phyloP scores from a whole-genome alignment of 768 basidiomycete species.

The Cyclocybe cylindracea region DNA sequence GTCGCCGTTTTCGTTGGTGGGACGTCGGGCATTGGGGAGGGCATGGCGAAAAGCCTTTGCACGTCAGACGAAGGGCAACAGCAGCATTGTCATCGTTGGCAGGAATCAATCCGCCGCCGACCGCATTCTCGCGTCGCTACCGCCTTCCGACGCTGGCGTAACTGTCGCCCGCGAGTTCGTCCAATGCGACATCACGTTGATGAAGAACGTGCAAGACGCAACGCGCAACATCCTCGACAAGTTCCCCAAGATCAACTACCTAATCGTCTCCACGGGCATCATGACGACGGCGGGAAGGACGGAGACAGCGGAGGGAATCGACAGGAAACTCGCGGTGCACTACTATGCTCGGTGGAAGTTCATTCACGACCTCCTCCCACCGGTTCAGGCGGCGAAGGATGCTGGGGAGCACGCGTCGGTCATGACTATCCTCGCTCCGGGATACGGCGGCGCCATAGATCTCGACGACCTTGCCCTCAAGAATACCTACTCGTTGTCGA shows the following conservation, averaged over 20 bases:
- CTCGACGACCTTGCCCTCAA: conserved; percentile 47
- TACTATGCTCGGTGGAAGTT: conserved; percentile 58
- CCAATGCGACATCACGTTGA: conserved; percentile 43
- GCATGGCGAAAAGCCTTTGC: conserved; percentile 47
- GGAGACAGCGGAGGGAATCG: conserved; percentile 34
- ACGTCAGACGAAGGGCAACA: conserved; percentile 46
- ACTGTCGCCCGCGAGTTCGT: conserved; percentile 41
- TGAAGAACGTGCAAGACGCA: conserved; percentile 41
- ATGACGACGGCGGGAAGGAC: conserved; percentile 36
- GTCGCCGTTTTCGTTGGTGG: conserved; percentile 46
- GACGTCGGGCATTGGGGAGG: conserved; percentile 50
- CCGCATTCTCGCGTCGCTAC: conserved; percentile 42
- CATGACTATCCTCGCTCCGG: conserved; percentile 44
- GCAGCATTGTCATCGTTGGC: conserved; percentile 54
- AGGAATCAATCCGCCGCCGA: conserved; percentile 51
- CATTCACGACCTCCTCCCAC: conserved; percentile 43
- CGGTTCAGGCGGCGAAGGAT: conserved; percentile 43
- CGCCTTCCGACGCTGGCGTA: conserved; percentile 19
- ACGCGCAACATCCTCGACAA: conserved; percentile 32
- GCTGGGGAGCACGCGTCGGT: conserved; percentile 53
- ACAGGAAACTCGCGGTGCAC: conserved; percentile 38
- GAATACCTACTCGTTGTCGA: conserved; percentile 34
- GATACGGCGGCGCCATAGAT: conserved; percentile 40
- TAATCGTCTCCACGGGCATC: conserved; percentile 45
- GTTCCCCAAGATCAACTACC: conserved; percentile 50